phyloP scores from a whole-genome alignment of 1,139 yeast genomes.

The Debaryomyces singareniensis region DNA sequence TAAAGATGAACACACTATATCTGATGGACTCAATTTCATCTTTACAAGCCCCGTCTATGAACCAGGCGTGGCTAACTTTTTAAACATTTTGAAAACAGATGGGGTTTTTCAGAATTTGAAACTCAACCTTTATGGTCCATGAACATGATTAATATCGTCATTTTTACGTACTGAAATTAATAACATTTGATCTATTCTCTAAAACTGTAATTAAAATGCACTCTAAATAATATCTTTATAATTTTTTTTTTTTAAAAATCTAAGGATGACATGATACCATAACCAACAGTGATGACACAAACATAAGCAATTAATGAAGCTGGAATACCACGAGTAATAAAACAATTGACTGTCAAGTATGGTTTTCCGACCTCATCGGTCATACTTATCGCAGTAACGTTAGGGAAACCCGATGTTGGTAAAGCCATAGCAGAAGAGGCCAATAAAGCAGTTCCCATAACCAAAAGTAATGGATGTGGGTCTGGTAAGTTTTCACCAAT shows the following conservation, averaged over 20 bases:
- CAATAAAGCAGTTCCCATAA: conserved; percentile 77
- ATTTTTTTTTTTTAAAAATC: conserved; percentile 28
- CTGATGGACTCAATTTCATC: conserved; percentile 17
- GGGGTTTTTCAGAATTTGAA: conserved; percentile 30
- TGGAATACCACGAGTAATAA: conserved; percentile 85
- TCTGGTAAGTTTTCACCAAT: conserved; percentile 71
- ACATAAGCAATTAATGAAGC: conserved; percentile 68
- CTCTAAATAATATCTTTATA: not conserved
- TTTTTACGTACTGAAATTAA: conserved; percentile 1
- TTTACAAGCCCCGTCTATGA: conserved; percentile 26
- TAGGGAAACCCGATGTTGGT: conserved; percentile 96
- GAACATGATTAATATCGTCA: not conserved
- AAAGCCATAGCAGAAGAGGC: conserved; percentile 94
- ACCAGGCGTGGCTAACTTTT: conserved; percentile 28
- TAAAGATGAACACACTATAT: conserved; percentile 18
- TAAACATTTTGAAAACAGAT: conserved; percentile 25
- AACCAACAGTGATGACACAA: conserved; percentile 74
- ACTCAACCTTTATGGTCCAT: conserved; percentile 26
- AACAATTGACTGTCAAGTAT: conserved; percentile 74
- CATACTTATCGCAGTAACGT: conserved; percentile 90
- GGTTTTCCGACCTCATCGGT: conserved; percentile 85
- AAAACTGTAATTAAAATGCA: not conserved
- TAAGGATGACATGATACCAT: conserved; percentile 56
- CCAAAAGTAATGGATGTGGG: conserved; percentile 66
- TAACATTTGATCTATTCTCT: conserved; percentile 1